A percentile compares a stretch with the other conserved stretches of the same genome.
Evolutionary conservation across 2,329 filamentous ascomycete genomes (phyloP).

Genomic region (Coniochaeta hoffmannii): DNA sequence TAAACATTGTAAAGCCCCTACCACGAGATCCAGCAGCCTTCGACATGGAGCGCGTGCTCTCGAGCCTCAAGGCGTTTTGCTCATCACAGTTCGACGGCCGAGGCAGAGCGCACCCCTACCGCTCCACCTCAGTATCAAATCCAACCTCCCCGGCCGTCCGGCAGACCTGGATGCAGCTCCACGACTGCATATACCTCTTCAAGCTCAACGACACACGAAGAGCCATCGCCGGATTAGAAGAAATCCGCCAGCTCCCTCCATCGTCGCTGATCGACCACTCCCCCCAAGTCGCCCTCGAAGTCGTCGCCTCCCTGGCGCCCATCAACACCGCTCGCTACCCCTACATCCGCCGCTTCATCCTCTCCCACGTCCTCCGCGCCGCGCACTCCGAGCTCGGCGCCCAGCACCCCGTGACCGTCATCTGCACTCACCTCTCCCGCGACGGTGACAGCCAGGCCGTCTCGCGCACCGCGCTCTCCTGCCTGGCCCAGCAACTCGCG

Average conservation of each 20-base stretch:
- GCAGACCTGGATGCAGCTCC: neutral
- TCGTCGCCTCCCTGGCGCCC: neutral
- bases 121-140: neutral
- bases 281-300: neutral
- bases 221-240: neutral
- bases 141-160: neutral
- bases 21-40: neutral
- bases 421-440: neutral
- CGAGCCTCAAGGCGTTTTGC: neutral
- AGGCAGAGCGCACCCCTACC: neutral
- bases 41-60: neutral
- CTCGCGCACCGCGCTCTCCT: neutral
- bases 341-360: neutral
- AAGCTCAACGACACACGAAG: neutral
- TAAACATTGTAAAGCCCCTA: neutral
- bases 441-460: constrained; percentile 1
- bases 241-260: neutral
- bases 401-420: neutral
- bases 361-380: neutral
- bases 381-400: neutral
- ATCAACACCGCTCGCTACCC: constrained; percentile 1
- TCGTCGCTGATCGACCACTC: constrained; percentile 1
- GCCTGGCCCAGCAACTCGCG: neutral
- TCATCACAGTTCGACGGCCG: neutral
- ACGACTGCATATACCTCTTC: constrained; percentile 3